A percentile compares a stretch with the other conserved stretches of the same genome.
phyloP scores from a whole-genome alignment of 495 filamentous ascomycete genomes.

The Glarea lozoyensis region DNA sequence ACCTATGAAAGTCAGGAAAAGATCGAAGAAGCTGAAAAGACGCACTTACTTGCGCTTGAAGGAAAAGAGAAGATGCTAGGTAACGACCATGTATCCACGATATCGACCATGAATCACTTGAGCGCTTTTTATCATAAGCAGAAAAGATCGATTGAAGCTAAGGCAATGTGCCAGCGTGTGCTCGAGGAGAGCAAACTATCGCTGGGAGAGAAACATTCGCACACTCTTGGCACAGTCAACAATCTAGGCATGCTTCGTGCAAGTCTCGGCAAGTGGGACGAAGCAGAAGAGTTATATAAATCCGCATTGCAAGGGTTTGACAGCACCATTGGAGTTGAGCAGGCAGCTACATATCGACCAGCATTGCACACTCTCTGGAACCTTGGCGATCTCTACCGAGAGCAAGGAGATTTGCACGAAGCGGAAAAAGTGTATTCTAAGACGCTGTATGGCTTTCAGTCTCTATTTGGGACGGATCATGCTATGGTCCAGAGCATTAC shows the following conservation, averaged over 20 bases:
- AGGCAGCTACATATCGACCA: slow-evolving; percentile 7
- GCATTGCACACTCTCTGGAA: slow-evolving; percentile 7
- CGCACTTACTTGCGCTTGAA: no score
- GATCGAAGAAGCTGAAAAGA: no score
- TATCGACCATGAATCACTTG: slow-evolving; percentile 3
- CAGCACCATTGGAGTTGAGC: slow-evolving; percentile 24
- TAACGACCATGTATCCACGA: slow-evolving; percentile 26
- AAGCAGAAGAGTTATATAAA: slow-evolving; percentile 26
- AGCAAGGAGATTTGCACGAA: slow-evolving; percentile 1
- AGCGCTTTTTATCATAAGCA: slow-evolving; percentile 16
- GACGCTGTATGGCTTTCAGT: slow-evolving; percentile 5
- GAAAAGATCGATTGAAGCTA: slow-evolving; percentile 19
- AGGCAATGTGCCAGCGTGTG: slow-evolving; percentile 27
- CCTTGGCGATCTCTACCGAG: not conserved
- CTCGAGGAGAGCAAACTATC: slow-evolving; percentile 28
- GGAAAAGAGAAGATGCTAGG: slow-evolving; percentile 27
- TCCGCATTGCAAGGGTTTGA: slow-evolving; percentile 30
- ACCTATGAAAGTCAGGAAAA: no score
- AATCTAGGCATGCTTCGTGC: slow-evolving; percentile 24
- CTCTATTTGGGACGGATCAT: slow-evolving; percentile 10
- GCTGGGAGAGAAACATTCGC: slow-evolving; percentile 28
- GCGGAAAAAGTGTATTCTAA: slow-evolving; percentile 7
- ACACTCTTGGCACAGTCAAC: slow-evolving; percentile 26
- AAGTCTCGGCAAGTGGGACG: slow-evolving; percentile 19
- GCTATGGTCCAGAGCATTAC: not conserved